These are phyloP conservation scores for Talaromyces islandicus DNA, from an alignment of 2,329 filamentous ascomycete species.

Conservation along the genomic window DNA sequence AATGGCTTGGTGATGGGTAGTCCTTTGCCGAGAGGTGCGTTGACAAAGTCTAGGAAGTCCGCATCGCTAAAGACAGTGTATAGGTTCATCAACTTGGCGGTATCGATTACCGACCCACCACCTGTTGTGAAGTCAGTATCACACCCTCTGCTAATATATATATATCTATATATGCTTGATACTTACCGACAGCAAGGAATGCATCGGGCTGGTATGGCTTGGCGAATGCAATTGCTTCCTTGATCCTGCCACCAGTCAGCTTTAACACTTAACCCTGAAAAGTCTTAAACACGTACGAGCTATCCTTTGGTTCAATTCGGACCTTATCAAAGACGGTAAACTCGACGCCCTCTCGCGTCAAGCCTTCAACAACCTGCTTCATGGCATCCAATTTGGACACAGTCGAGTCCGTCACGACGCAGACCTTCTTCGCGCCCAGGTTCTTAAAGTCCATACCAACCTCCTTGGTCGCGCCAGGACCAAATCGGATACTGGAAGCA, in stretches of 20 bases:
- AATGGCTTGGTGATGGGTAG: constrained; percentile 65
- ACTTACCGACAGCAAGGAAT: constrained; percentile 76
- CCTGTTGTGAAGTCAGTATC: constrained; percentile 27
- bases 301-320: constrained; percentile 88
- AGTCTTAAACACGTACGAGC: constrained; percentile 55
- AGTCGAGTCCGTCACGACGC: constrained; percentile 83
- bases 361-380: constrained; percentile 76
- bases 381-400: constrained; percentile 81
- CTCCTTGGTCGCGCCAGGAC: constrained; percentile 86
- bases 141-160: not conserved
- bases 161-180: not conserved
- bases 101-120: constrained; percentile 93
- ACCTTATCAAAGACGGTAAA: constrained; percentile 78
- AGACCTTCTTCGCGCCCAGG: constrained; percentile 77
- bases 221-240: constrained; percentile 80
- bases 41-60: constrained; percentile 95
- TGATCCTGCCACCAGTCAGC: constrained; percentile 52
- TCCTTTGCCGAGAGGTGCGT: constrained; percentile 85
- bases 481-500: constrained; percentile 88
- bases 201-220: constrained; percentile 78
- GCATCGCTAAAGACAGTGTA: constrained; percentile 88
- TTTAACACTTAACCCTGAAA: not conserved
- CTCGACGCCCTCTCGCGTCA: constrained; percentile 70
- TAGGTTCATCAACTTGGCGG: constrained; percentile 96
- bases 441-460: constrained; percentile 98